Percentiles rank a stretch among this genome's conserved stretches.
These are phyloP conservation scores for Maudiozyma barnettii DNA, from an alignment of 805 yeast species.

Conservation along the genomic window DNA sequence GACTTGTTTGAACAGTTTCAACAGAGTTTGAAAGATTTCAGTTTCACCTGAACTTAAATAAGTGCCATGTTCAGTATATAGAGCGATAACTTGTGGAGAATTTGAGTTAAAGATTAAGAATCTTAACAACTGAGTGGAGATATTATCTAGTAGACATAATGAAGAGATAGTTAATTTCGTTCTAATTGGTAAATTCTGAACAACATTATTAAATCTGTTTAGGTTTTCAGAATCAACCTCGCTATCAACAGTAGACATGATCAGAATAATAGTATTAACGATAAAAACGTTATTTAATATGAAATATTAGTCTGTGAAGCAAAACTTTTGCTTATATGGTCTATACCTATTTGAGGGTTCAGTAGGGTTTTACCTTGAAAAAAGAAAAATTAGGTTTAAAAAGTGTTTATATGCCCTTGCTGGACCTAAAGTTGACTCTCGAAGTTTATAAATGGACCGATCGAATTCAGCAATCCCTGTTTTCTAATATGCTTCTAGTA, in stretches of 20 bases:
- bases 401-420: not conserved
- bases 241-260: conserved; percentile 2
- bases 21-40: conserved; percentile 50
- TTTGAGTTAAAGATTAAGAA: conserved; percentile 58
- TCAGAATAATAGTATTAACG: no score
- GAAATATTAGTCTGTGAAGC: no score
- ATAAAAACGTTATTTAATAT: no score
- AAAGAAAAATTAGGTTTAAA: not conserved
- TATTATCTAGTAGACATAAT: conserved; percentile 68
- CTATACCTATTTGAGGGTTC: not conserved
- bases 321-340: no score
- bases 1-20: conserved; percentile 71
- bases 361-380: not conserved
- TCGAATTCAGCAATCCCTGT: no score
- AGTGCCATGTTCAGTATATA: conserved; percentile 48
- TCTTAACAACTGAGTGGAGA: conserved; percentile 71
- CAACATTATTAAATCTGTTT: conserved; percentile 17
- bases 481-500: no score
- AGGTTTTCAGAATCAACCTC: conserved; percentile 12
- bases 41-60: conserved; percentile 46
- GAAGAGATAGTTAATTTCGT: conserved; percentile 58
- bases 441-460: no score
- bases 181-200: conserved; percentile 32
- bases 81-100: conserved; percentile 47
- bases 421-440: not conserved